Evolutionary conservation across 2,329 filamentous ascomycete genomes (phyloP).

Genomic region (Didymella exigua): DNA sequence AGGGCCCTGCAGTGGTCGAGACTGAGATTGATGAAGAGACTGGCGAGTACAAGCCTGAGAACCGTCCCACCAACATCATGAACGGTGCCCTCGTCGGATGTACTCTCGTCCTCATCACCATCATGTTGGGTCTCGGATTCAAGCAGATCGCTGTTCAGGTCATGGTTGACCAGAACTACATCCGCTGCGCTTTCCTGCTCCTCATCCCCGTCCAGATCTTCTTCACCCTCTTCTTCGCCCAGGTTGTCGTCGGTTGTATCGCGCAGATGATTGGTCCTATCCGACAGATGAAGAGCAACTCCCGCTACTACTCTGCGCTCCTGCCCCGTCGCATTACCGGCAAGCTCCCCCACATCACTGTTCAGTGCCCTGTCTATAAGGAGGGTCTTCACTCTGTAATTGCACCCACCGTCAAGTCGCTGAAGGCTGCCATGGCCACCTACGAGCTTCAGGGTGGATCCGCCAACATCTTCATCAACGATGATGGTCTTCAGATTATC

Average conservation of each 20-base stretch:
- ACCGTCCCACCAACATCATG: constrained; percentile 69
- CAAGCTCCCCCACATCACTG: constrained; percentile 68
- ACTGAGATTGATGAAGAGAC: constrained; percentile 73
- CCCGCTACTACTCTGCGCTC: constrained; percentile 77
- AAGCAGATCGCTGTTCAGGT: constrained; percentile 72
- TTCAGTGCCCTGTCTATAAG: constrained; percentile 86
- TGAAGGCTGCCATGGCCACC: constrained; percentile 66
- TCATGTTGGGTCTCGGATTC: constrained; percentile 72
- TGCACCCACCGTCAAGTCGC: constrained; percentile 73
- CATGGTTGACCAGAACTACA: constrained; percentile 66
- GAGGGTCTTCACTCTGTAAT: constrained; percentile 77
- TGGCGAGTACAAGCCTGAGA: constrained; percentile 68
- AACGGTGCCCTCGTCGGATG: constrained; percentile 72
- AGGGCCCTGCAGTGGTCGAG: constrained; percentile 55
- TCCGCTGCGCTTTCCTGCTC: constrained; percentile 67
- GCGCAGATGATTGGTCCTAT: constrained; percentile 78
- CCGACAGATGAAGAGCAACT: constrained; percentile 73
- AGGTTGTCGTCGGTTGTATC: constrained; percentile 77
- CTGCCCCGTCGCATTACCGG: constrained; percentile 67
- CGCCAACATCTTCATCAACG: constrained; percentile 69
- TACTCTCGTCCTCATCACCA: constrained; percentile 68
- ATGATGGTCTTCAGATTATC: constrained; percentile 68
- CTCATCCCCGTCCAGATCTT: constrained; percentile 76
- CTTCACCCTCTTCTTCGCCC: constrained; percentile 82
- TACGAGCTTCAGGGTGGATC: constrained; percentile 62